These are phyloP conservation scores for Botrytis deweyae DNA, from an alignment of 2,329 filamentous ascomycete species.

Conservation along the genomic window DNA sequence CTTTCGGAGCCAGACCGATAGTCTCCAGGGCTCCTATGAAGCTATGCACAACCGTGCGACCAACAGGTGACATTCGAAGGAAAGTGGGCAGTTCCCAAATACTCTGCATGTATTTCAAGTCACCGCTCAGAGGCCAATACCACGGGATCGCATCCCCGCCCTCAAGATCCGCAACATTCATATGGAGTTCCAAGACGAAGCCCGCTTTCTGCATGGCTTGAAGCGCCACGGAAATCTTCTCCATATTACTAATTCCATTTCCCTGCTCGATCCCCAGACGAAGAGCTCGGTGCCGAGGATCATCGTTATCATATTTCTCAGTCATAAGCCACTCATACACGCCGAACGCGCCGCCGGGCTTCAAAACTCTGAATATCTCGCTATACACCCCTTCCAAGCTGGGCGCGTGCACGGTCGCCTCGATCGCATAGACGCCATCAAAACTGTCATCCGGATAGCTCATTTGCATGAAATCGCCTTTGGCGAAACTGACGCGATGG, in stretches of 20 bases:
- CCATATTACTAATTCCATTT: constrained; percentile 97
- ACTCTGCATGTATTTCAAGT: constrained; percentile 79
- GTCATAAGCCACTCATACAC: constrained; percentile 99
- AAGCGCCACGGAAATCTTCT: constrained; percentile 77
- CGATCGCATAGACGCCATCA: background rate
- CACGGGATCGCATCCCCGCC: constrained; percentile 75
- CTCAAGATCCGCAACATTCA: constrained; percentile 79
- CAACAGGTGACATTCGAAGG: constrained; percentile 86
- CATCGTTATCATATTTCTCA: constrained; percentile 85
- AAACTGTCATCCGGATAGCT: background rate
- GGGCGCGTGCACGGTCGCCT: background rate
- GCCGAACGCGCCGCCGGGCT: constrained; percentile 91
- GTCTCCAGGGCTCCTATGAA: constrained; percentile 75
- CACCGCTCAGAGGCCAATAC: constrained; percentile 90
- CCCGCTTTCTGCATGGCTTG: constrained; percentile 82
- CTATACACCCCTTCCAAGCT: background rate
- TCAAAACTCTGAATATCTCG: constrained; percentile 60
- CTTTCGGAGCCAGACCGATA: constrained; percentile 71
- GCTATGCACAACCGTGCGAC: constrained; percentile 71
- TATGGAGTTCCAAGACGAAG: constrained; percentile 77
- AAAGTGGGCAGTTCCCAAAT: constrained; percentile 79
- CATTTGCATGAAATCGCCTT: background rate
- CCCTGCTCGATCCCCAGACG: constrained; percentile 93
- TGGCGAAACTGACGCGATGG: background rate
- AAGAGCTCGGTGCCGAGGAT: constrained; percentile 82